Evolutionary conservation across 768 basidiomycete species (phyloP).

Genomic region (Artomyces pyxidatus): DNA sequence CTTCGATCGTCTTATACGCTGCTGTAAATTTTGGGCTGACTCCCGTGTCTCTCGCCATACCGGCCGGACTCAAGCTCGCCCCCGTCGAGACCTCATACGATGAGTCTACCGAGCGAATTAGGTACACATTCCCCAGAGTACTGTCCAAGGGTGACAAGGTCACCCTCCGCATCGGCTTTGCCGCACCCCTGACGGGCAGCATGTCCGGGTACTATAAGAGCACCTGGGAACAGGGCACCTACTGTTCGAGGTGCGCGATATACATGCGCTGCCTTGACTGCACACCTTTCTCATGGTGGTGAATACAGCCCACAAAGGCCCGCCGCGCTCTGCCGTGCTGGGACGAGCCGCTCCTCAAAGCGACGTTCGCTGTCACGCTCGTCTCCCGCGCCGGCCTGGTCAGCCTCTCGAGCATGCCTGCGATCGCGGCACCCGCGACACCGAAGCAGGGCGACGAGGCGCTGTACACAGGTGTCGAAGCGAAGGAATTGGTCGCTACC

Average conservation of each 20-base stretch:
- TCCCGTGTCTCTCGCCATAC: conserved; percentile 47
- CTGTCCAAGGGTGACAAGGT: conserved; percentile 67
- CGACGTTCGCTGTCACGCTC: conserved; percentile 69
- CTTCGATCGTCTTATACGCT: conserved; percentile 53
- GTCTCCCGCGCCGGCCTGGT: conserved; percentile 70
- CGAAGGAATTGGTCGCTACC: conserved; percentile 69
- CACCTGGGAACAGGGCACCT: conserved; percentile 57
- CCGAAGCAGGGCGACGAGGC: conserved; percentile 18
- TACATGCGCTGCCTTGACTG: too few relatives aligned
- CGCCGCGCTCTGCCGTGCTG: conserved; percentile 80
- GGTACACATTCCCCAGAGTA: conserved; percentile 47
- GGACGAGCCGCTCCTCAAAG: conserved; percentile 90
- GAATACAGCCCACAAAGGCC: conserved; percentile 74
- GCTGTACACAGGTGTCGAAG: conserved; percentile 20
- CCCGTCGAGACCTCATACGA: conserved; percentile 45
- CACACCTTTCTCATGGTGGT: too few relatives aligned
- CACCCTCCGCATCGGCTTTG: conserved; percentile 61
- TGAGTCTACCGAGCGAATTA: conserved; percentile 52
- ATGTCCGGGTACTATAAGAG: conserved; percentile 86
- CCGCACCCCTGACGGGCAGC: conserved; percentile 51
- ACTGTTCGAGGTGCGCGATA: conserved; percentile 91
- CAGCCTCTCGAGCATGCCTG: conserved; percentile 84
- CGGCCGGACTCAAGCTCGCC: conserved; percentile 39
- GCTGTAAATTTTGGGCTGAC: conserved; percentile 50
- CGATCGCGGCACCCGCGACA: conserved; percentile 42